Conservation (phyloP, 1,139 yeast genomes). For the Wickerhamomyces sp. region DNA sequence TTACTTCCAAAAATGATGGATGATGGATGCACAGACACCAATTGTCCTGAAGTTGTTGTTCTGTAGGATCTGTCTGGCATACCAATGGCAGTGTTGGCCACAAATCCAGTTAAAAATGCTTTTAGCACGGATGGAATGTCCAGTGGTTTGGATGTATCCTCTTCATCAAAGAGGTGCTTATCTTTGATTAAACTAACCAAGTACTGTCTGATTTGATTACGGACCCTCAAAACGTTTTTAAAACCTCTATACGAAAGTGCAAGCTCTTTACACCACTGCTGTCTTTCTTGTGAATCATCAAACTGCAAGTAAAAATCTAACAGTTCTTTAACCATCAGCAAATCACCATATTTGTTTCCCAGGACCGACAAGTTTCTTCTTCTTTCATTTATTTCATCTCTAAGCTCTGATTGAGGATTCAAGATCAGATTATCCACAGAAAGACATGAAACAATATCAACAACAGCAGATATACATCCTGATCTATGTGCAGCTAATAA, state of each 20-base stretch:
- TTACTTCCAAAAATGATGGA: slow-evolving; percentile 80
- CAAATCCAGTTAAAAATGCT: slow-evolving; percentile 76
- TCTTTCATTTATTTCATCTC: slow-evolving; percentile 72
- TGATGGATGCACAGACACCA: slow-evolving; percentile 88
- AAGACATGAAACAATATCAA: slow-evolving; percentile 88
- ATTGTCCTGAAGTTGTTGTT: slow-evolving; percentile 75
- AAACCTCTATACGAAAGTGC: slow-evolving; percentile 78
- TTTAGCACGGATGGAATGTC: slow-evolving; percentile 64
- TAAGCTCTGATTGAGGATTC: slow-evolving; percentile 72
- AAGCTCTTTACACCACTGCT: slow-evolving; percentile 79
- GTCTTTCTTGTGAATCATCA: slow-evolving; percentile 46
- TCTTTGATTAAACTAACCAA: slow-evolving; percentile 36
- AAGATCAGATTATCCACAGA: slow-evolving; percentile 85
- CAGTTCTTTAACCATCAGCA: slow-evolving; percentile 77
- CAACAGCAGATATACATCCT: slow-evolving; percentile 58
- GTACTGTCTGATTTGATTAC: slow-evolving; percentile 72
- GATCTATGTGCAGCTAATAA: slow-evolving; percentile 61
- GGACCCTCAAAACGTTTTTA: slow-evolving; percentile 68
- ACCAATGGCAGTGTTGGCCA: slow-evolving; percentile 86
- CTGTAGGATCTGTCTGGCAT: slow-evolving; percentile 92
- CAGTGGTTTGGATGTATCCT: slow-evolving; percentile 28
- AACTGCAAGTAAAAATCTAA: slow-evolving; percentile 56
- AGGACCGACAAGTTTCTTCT: slow-evolving; percentile 62
- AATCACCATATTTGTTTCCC: slow-evolving; percentile 75
- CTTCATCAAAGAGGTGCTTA: slow-evolving; percentile 25